These are phyloP conservation scores for Aspergillus floridensis DNA, from an alignment of 2,329 filamentous ascomycete species.

Conservation along the genomic window DNA sequence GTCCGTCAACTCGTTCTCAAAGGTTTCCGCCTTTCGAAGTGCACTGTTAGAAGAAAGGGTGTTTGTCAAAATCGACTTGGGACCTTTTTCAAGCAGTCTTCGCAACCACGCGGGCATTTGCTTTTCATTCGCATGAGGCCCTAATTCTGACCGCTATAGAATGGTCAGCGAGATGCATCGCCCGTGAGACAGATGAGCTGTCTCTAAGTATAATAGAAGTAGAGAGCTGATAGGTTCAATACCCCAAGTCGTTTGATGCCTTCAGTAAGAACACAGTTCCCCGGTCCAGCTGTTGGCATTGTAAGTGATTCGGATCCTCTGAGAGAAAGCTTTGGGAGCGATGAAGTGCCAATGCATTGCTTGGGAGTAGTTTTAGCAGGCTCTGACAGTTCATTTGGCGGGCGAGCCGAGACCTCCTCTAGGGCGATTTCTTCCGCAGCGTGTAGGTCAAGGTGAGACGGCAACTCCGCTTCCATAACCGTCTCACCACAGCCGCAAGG, in stretches of 20 bases:
- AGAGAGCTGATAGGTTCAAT: constrained; percentile 1
- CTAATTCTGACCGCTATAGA: constrained; percentile 59
- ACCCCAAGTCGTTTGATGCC: constrained; percentile 33
- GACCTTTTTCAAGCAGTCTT: constrained; percentile 59
- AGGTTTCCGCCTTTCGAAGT: constrained; percentile 40
- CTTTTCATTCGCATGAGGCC: constrained; percentile 69
- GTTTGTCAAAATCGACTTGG: constrained; percentile 56
- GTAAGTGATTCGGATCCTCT: not conserved
- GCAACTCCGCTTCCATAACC: constrained; percentile 53
- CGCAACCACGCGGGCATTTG: constrained; percentile 71
- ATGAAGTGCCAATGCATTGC: not conserved
- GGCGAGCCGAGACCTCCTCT: constrained; percentile 34
- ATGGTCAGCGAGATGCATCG: constrained; percentile 17
- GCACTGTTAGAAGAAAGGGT: constrained; percentile 45
- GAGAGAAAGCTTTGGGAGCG: not conserved
- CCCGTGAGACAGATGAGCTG: not conserved
- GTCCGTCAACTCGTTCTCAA: constrained; percentile 50
- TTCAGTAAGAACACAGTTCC: not conserved
- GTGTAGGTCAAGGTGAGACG: constrained; percentile 61
- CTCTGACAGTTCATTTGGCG: not conserved
- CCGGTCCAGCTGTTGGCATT: not conserved
- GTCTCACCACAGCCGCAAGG: constrained; percentile 60
- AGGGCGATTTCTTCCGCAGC: constrained; percentile 48
- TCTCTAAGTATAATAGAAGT: not conserved
- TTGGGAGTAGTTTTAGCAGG: not conserved